Conservation (phyloP, 176 grass and related monocot genomes). For the Hsuehochloa calcarea region DNA sequence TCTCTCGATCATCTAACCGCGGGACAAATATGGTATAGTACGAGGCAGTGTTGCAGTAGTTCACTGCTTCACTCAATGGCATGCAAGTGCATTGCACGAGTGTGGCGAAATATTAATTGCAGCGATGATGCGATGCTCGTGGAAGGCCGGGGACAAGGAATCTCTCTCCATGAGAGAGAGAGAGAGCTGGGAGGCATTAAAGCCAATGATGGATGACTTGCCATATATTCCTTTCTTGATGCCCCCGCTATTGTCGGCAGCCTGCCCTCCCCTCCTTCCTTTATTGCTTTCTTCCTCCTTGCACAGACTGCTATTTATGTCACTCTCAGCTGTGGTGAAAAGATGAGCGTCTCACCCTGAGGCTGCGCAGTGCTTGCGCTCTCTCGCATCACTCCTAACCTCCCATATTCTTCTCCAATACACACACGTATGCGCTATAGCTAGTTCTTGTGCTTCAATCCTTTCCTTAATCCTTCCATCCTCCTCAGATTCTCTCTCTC, state of each 20-base stretch:
- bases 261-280: neutral
- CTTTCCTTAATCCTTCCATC: neutral
- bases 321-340: neutral
- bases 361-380: conserved; percentile 19
- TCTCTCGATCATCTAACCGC: neutral
- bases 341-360: conserved; percentile 19
- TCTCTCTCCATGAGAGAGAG: too few relatives aligned
- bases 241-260: conserved; percentile 41
- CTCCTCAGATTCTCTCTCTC: too few relatives aligned
- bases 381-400: neutral
- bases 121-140: too few relatives aligned
- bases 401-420: neutral
- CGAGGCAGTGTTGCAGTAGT: neutral
- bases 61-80: neutral
- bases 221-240: conserved; percentile 50
- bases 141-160: too few relatives aligned
- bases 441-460: neutral
- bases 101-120: too few relatives aligned
- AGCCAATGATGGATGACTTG: neutral
- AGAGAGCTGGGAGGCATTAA: conserved; percentile 19
- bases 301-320: conserved; percentile 42
- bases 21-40: neutral
- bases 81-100: neutral
- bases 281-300: conserved; percentile 2
- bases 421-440: neutral